A percentile compares a stretch with the other conserved stretches of the same genome.
phyloP scores from a whole-genome alignment of 306 rosid species.

The Ammopiptanthus mongolicus region DNA sequence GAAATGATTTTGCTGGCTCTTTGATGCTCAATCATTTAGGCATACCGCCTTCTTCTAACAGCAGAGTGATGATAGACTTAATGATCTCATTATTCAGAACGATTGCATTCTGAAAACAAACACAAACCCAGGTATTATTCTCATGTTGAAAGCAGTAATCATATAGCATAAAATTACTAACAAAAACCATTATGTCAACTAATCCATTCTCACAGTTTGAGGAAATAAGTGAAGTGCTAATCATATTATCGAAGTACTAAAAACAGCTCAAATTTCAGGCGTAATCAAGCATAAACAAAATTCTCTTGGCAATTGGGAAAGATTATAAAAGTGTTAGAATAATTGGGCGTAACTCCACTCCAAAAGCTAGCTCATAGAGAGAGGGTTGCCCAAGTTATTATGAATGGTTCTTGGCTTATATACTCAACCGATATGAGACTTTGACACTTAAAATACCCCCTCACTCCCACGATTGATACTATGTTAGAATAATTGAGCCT shows the following conservation, averaged over 20 bases:
- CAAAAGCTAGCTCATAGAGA: no score
- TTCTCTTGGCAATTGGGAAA: not conserved
- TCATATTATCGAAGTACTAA: not conserved
- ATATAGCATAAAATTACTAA: not conserved
- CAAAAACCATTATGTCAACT: no score
- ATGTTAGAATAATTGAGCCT: no score
- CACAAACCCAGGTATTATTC: constrained; percentile 4
- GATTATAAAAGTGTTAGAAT: no score
- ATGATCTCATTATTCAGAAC: constrained; percentile 61
- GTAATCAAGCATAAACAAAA: not conserved
- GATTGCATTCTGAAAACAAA: constrained; percentile 42
- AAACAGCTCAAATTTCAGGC: not conserved
- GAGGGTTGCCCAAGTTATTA: no score
- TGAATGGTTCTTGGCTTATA: no score
- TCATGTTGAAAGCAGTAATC: constrained; percentile 6
- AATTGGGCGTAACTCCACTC: no score
- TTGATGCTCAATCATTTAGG: constrained; percentile 28
- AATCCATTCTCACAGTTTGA: no score
- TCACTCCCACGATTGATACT: no score
- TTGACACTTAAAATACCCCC: no score
- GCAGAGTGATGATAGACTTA: constrained; percentile 71
- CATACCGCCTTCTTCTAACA: constrained; percentile 72
- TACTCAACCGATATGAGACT: no score
- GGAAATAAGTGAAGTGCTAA: not conserved
- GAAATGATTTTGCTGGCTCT: not conserved